A percentile compares a stretch with the other conserved stretches of the same genome.
Conservation (phyloP, 2,329 filamentous ascomycete species). For the Microsporum ferrugineum region DNA sequence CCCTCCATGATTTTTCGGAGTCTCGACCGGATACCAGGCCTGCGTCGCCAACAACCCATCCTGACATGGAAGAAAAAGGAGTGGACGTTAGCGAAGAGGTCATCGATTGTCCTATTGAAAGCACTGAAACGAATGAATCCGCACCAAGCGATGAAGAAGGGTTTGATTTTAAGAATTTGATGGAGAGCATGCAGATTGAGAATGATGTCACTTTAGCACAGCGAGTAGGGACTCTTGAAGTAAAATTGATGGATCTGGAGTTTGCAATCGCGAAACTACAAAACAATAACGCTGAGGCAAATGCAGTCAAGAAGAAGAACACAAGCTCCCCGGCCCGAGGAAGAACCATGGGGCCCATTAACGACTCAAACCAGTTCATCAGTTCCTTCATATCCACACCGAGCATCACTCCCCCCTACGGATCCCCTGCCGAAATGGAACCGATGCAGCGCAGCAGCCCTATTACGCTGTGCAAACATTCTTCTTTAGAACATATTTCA, state of each 20-base stretch:
- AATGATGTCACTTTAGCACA: constrained; percentile 34
- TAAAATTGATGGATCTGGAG: constrained; percentile 41
- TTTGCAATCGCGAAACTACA: constrained; percentile 41
- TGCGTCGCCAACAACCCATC: background rate
- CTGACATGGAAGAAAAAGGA: background rate
- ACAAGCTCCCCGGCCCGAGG: background rate
- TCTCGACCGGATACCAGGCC: constrained; percentile 1
- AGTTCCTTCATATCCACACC: constrained; percentile 10
- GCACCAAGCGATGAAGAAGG: constrained; percentile 9
- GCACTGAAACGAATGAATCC: background rate
- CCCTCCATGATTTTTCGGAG: constrained; percentile 20
- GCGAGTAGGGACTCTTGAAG: constrained; percentile 39
- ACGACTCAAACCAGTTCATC: constrained; percentile 6
- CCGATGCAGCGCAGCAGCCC: constrained; percentile 26
- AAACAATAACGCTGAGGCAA: constrained; percentile 2
- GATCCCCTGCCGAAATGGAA: constrained; percentile 19
- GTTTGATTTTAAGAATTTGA: constrained; percentile 29
- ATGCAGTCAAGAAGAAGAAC: background rate
- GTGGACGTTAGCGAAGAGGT: background rate
- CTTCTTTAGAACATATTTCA: constrained; percentile 19
- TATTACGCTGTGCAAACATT: constrained; percentile 17
- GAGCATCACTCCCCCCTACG: constrained; percentile 10
- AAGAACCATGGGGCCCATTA: background rate
- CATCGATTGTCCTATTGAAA: background rate
- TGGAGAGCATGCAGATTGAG: constrained; percentile 31